Evolutionary conservation across 2,329 filamentous ascomycete genomes (phyloP).

Genomic region (Triangularia verruculosa): DNA sequence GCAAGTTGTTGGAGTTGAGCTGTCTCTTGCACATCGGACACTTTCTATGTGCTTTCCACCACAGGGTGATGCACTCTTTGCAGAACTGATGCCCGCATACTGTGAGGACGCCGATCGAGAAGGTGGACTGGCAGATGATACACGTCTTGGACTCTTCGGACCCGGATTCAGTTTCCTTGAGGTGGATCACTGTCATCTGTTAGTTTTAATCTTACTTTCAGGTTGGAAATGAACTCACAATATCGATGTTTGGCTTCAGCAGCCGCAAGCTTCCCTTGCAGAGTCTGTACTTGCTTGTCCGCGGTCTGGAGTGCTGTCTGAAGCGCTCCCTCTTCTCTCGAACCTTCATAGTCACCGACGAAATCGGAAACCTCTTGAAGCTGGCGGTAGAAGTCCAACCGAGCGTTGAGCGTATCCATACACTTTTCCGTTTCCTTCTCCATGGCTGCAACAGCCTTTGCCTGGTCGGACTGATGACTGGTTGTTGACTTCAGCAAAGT

Average conservation of each 20-base stretch:
- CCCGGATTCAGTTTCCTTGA: slow-evolving; percentile 57
- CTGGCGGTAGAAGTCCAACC: slow-evolving; percentile 86
- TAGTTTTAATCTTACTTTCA: slow-evolving; percentile 1
- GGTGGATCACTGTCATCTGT: slow-evolving; percentile 46
- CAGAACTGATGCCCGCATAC: slow-evolving; percentile 91
- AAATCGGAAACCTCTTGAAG: slow-evolving; percentile 88
- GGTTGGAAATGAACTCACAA: slow-evolving; percentile 37
- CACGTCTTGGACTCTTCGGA: slow-evolving; percentile 67
- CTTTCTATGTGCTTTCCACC: slow-evolving; percentile 70
- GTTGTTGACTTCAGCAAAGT: slow-evolving; percentile 61
- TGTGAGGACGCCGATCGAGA: slow-evolving; percentile 77
- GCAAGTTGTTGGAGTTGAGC: slow-evolving; percentile 65
- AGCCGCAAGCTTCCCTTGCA: slow-evolving; percentile 57
- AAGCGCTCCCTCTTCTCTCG: slow-evolving; percentile 51
- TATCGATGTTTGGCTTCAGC: slow-evolving; percentile 76
- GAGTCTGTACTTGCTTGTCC: slow-evolving; percentile 46
- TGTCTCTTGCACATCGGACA: slow-evolving; percentile 82
- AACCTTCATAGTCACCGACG: slow-evolving; percentile 70
- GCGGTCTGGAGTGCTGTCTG: slow-evolving; percentile 45
- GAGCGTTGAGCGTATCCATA: slow-evolving; percentile 74
- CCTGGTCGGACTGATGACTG: slow-evolving; percentile 49
- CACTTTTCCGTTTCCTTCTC: slow-evolving; percentile 76
- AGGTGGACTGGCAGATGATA: slow-evolving; percentile 77
- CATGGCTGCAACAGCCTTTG: slow-evolving; percentile 45
- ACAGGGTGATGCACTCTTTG: slow-evolving; percentile 77